Evolutionary conservation across 345 rosid species (phyloP).

Genomic region (Acer campestre): DNA sequence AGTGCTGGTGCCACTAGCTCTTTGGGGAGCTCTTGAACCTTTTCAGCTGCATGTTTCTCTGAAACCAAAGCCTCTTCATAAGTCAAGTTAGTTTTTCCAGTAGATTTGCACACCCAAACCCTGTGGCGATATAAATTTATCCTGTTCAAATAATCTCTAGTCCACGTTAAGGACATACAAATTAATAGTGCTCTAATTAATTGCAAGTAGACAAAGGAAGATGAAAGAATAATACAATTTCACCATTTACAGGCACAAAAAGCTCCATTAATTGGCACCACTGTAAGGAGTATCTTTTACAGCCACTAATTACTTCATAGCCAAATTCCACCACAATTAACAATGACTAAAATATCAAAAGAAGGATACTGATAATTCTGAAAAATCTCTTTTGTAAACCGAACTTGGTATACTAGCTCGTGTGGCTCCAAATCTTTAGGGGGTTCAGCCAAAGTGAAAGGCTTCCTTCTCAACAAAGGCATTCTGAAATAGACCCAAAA

Average conservation of each 20-base stretch:
- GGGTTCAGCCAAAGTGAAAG: slow-evolving; percentile 58
- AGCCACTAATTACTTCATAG: not conserved
- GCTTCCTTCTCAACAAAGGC: slow-evolving; percentile 82
- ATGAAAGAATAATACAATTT: not conserved
- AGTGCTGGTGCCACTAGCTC: slow-evolving; percentile 75
- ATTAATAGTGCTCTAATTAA: slow-evolving; percentile 5
- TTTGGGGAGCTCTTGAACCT: slow-evolving; percentile 73
- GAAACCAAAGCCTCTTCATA: slow-evolving; percentile 97
- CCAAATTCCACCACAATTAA: slow-evolving; percentile 5
- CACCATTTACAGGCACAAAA: not conserved
- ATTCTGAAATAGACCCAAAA: slow-evolving; percentile 37
- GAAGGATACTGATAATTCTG: slow-evolving; percentile 85
- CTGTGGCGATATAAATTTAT: slow-evolving; percentile 79
- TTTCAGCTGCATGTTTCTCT: slow-evolving; percentile 68
- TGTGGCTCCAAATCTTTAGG: slow-evolving; percentile 73
- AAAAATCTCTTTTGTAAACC: slow-evolving; percentile 91
- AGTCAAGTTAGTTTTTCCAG: slow-evolving; percentile 83
- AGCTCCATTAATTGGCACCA: not conserved
- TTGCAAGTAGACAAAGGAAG: not conserved
- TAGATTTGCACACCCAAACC: slow-evolving; percentile 82
- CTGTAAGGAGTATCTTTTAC: not conserved
- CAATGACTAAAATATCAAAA: slow-evolving; percentile 11
- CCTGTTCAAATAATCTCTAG: slow-evolving; percentile 73
- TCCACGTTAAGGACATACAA: slow-evolving; percentile 43
- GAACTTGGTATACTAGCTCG: slow-evolving; percentile 84